Conservation (phyloP, 495 filamentous ascomycete species). For the Xylaria telfairii region DNA sequence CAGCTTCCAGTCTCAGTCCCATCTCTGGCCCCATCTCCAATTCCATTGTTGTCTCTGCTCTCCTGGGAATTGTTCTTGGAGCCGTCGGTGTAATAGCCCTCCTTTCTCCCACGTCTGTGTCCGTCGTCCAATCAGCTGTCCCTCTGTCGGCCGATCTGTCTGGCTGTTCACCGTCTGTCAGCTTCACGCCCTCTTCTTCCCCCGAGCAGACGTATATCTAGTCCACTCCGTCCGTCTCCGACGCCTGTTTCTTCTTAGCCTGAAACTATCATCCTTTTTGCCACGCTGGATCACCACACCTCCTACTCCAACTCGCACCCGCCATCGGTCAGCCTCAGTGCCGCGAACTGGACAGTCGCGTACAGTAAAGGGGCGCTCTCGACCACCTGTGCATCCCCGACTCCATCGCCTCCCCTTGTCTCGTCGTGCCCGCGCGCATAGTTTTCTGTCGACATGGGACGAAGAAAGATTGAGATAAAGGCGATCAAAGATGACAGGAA, state of each 20-base stretch:
- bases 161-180: slow-evolving; percentile 2
- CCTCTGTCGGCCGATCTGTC: background rate
- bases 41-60: background rate
- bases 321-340: slow-evolving; percentile 20
- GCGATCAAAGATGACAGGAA: slow-evolving; percentile 99
- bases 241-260: slow-evolving; percentile 11
- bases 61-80: background rate
- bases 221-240: slow-evolving; percentile 2
- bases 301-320: slow-evolving; percentile 6
- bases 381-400: slow-evolving; percentile 1
- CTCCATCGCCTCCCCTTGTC: background rate
- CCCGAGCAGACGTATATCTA: slow-evolving; percentile 10
- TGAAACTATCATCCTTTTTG: slow-evolving; percentile 20
- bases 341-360: slow-evolving; percentile 22
- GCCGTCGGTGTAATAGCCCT: slow-evolving; percentile 10
- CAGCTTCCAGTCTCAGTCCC: background rate
- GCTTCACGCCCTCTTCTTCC: background rate
- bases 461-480: slow-evolving; percentile 96
- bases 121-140: background rate
- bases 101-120: background rate
- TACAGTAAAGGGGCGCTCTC: slow-evolving; percentile 17
- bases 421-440: slow-evolving; percentile 6
- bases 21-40: background rate
- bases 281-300: slow-evolving; percentile 29
- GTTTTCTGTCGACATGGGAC: slow-evolving; percentile 57